Conservation (phyloP, 805 yeast genomes). For the Starmerella khaoyaiensis region DNA sequence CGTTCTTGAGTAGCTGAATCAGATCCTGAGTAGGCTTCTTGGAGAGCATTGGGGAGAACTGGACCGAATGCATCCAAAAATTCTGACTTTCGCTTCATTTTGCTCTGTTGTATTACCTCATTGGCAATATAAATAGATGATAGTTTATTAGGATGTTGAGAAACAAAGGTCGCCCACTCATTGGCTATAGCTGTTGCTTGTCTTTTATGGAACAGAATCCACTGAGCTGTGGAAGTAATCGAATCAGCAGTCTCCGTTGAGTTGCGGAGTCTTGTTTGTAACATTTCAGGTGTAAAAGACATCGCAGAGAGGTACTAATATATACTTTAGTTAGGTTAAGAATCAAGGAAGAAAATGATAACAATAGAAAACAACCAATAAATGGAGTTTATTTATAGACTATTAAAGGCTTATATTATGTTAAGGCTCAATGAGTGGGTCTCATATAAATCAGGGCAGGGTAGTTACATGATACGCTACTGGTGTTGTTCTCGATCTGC, state of each 20-base stretch:
- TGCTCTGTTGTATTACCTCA: slow-evolving; percentile 70
- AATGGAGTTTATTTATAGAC: too few species aligned
- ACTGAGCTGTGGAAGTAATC: slow-evolving; percentile 61
- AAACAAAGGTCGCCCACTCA: slow-evolving; percentile 36
- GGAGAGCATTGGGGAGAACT: slow-evolving; percentile 31
- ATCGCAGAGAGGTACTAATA: too few species aligned
- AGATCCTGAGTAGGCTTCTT: slow-evolving; percentile 28
- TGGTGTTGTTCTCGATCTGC: too few species aligned
- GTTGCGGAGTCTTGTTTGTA: slow-evolving; percentile 23
- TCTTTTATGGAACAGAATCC: slow-evolving; percentile 55
- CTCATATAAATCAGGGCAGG: too few species aligned
- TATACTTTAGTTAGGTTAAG: too few species aligned
- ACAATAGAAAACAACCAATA: too few species aligned
- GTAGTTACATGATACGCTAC: too few species aligned
- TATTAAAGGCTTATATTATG: too few species aligned
- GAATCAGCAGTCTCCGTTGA: slow-evolving; percentile 55
- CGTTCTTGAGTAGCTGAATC: slow-evolving; percentile 37
- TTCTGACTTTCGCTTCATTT: slow-evolving; percentile 46
- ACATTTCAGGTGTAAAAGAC: slow-evolving; percentile 19
- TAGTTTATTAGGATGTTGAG: slow-evolving; percentile 33
- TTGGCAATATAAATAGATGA: slow-evolving; percentile 59
- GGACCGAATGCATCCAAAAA: slow-evolving; percentile 46
- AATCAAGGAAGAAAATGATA: too few species aligned
- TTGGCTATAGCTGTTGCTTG: slow-evolving; percentile 41
- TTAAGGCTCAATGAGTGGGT: too few species aligned